Evolutionary conservation across 371 early-diverging fungal genomes (phyloP).

Genomic region (Hamiltosporidium tvaerminnensis): DNA sequence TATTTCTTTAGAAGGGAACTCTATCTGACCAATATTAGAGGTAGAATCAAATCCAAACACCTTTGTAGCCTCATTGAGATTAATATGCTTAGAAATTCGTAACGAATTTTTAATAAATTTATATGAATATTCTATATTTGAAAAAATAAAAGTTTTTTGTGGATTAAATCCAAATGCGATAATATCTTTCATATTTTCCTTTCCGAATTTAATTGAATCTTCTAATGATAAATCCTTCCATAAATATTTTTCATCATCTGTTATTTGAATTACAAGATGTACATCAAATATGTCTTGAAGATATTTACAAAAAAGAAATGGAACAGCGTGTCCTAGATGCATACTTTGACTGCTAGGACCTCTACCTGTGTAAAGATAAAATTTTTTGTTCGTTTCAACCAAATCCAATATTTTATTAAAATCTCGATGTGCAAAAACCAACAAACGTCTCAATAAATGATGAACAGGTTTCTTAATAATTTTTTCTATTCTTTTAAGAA

Average conservation of each 20-base stretch:
- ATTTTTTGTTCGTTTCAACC: conserved; percentile 63
- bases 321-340: conserved; percentile 95
- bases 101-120: conserved; percentile 51
- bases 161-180: conserved; percentile 92
- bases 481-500: conserved; percentile 64
- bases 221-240: conserved; percentile 73
- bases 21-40: conserved; percentile 41
- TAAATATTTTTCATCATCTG: conserved; percentile 97
- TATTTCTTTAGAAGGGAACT: conserved; percentile 48
- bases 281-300: conserved; percentile 87
- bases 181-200: conserved; percentile 81
- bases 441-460: conserved; percentile 68
- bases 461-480: conserved; percentile 70
- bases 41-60: conserved; percentile 46
- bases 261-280: conserved; percentile 88
- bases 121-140: conserved; percentile 74
- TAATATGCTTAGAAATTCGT: conserved; percentile 39
- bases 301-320: conserved; percentile 89
- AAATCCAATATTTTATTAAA: conserved; percentile 68
- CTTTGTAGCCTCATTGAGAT: conserved; percentile 44
- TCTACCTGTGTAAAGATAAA: conserved; percentile 97
- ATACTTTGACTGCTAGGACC: conserved; percentile 85
- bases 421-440: conserved; percentile 95
- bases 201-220: conserved; percentile 62
- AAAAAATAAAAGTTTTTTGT: conserved; percentile 91